Evolutionary conservation across 352 stramenopile genomes (phyloP).

Genomic region (Phytophthora pinifolia): DNA sequence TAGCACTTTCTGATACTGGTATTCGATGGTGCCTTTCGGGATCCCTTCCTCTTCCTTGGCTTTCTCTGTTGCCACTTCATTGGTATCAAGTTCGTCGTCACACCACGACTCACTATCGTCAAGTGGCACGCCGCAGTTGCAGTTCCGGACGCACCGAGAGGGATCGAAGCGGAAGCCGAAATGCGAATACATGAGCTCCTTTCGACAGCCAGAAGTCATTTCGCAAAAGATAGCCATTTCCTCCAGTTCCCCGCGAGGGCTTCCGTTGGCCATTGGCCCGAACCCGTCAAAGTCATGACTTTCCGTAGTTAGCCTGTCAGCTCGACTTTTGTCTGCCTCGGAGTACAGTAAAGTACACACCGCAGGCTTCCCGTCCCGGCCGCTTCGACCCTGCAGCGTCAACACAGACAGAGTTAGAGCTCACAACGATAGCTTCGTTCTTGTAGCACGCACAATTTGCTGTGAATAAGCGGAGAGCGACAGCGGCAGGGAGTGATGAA

Average conservation of each 20-base stretch:
- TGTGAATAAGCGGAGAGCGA: slow-evolving; percentile 72
- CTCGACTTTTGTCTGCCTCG: slow-evolving; percentile 54
- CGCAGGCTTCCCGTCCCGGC: slow-evolving; percentile 54
- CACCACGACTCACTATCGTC: slow-evolving; percentile 10
- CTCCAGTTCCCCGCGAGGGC: slow-evolving; percentile 43
- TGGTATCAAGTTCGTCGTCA: slow-evolving; percentile 9
- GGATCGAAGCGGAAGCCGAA: slow-evolving; percentile 53
- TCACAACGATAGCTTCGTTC: background rate
- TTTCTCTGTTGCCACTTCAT: background rate
- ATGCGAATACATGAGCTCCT: slow-evolving; percentile 53
- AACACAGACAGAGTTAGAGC: background rate
- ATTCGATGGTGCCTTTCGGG: slow-evolving; percentile 45
- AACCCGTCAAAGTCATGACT: slow-evolving; percentile 28
- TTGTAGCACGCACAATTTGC: slow-evolving; percentile 57
- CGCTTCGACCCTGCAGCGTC: slow-evolving; percentile 54
- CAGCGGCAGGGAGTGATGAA: slow-evolving; percentile 70
- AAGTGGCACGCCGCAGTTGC: slow-evolving; percentile 53
- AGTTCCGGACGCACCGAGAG: slow-evolving; percentile 44
- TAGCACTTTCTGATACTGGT: slow-evolving; percentile 60
- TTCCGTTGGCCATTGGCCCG: slow-evolving; percentile 33
- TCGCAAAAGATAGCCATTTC: slow-evolving; percentile 64
- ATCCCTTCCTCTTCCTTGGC: slow-evolving; percentile 1
- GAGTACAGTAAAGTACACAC: slow-evolving; percentile 67
- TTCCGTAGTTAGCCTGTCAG: slow-evolving; percentile 45
- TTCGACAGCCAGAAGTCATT: slow-evolving; percentile 48